These are phyloP conservation scores for Epichloe festucae DNA, from an alignment of 2,329 filamentous ascomycete species.

Conservation along the genomic window DNA sequence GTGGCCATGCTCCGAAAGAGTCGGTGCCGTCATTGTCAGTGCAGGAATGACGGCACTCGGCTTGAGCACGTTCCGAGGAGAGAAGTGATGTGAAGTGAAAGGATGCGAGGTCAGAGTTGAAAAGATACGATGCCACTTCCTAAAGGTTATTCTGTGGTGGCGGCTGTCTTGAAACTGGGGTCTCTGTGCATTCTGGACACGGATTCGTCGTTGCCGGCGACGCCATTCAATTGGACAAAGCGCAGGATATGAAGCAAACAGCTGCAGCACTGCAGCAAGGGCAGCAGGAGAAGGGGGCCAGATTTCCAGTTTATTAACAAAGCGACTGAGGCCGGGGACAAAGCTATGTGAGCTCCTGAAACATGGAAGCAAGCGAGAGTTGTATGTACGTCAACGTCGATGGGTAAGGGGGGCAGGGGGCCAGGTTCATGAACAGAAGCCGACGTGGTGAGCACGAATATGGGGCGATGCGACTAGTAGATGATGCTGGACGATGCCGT, in stretches of 20 bases:
- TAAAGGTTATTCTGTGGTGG: slow-evolving; percentile 6
- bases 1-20: slow-evolving; percentile 15
- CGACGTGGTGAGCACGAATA: not conserved
- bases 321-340: not conserved
- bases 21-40: slow-evolving; percentile 21
- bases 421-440: not conserved
- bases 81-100: slow-evolving; percentile 1
- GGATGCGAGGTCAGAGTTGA: not conserved
- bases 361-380: slow-evolving; percentile 5
- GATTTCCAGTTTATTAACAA: not conserved
- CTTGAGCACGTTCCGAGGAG: slow-evolving; percentile 15
- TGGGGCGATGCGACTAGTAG: not conserved
- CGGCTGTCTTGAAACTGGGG: slow-evolving; percentile 9
- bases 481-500: slow-evolving; percentile 1
- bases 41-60: slow-evolving; percentile 10
- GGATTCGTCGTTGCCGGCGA: slow-evolving; percentile 4
- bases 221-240: slow-evolving; percentile 9
- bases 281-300: not conserved
- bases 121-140: not conserved
- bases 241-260: slow-evolving; percentile 1
- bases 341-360: slow-evolving; percentile 3
- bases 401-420: not conserved
- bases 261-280: not conserved
- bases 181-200: slow-evolving; percentile 11
- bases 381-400: not conserved